phyloP scores from a whole-genome alignment of 345 rosid species.

The Brassica carinata region DNA sequence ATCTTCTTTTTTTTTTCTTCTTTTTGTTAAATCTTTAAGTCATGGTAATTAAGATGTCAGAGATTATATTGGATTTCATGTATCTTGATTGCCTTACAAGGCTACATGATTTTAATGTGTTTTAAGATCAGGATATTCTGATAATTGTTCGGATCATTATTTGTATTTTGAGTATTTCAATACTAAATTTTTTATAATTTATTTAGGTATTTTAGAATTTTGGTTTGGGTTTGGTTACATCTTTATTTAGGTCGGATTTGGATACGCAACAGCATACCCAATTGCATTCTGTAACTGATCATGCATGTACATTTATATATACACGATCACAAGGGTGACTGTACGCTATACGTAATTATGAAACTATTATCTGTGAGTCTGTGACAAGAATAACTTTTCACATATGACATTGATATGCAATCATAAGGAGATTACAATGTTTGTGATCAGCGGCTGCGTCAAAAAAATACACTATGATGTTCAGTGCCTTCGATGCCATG shows the following conservation, averaged over 20 bases:
- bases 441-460: no score
- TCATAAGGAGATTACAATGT: no score
- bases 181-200: neutral
- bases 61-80: neutral
- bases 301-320: neutral
- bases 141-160: neutral
- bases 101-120: neutral
- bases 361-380: neutral
- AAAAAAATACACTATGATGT: no score
- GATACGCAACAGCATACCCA: neutral
- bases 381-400: neutral
- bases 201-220: neutral
- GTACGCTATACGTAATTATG: neutral
- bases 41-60: constrained; percentile 23
- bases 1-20: neutral
- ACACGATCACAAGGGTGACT: neutral
- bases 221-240: neutral
- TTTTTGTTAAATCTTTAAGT: constrained; percentile 7
- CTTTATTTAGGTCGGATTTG: neutral
- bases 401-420: neutral
- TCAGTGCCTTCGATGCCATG: no score
- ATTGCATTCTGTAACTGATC: neutral
- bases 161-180: neutral
- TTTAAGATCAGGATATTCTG: neutral
- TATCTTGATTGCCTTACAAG: constrained; percentile 4